phyloP scores from a whole-genome alignment of 495 filamentous ascomycete species.

The Penicillium pancosmium region DNA sequence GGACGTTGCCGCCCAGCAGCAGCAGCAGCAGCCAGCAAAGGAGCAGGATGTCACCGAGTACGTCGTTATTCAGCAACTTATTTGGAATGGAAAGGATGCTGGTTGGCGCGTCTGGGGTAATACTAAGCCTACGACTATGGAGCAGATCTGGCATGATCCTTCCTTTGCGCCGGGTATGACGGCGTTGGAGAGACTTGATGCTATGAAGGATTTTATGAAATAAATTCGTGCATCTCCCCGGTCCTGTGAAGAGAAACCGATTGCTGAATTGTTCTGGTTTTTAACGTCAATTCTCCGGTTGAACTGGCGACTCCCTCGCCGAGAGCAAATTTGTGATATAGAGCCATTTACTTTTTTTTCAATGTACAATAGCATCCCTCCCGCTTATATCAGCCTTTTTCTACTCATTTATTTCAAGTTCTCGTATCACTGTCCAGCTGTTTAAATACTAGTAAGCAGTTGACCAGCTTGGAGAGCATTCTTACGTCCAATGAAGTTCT shows the following conservation, averaged over 20 bases:
- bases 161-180: conserved; percentile 38
- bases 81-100: conserved; percentile 57
- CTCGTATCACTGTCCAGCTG: too few species aligned
- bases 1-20: background rate
- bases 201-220: conserved; percentile 29
- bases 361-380: background rate
- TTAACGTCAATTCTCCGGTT: too few species aligned
- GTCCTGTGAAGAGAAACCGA: too few species aligned
- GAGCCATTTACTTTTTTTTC: conserved; percentile 20
- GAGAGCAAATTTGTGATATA: conserved; percentile 7
- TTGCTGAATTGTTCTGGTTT: too few species aligned
- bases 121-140: conserved; percentile 58
- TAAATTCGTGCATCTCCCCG: background rate
- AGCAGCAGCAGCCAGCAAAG: conserved; percentile 38
- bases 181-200: conserved; percentile 36
- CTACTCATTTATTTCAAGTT: background rate
- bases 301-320: too few species aligned
- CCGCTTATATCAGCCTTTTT: background rate
- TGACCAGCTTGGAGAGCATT: too few species aligned
- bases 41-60: conserved; percentile 73
- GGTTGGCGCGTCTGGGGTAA: conserved; percentile 82
- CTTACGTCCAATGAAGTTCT: too few species aligned
- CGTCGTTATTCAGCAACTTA: conserved; percentile 69
- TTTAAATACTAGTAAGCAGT: too few species aligned
- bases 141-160: conserved; percentile 42